A percentile compares a stretch with the other conserved stretches of the same genome.
Conservation (phyloP, 768 basidiomycete species). For the Russula vinacea region DNA sequence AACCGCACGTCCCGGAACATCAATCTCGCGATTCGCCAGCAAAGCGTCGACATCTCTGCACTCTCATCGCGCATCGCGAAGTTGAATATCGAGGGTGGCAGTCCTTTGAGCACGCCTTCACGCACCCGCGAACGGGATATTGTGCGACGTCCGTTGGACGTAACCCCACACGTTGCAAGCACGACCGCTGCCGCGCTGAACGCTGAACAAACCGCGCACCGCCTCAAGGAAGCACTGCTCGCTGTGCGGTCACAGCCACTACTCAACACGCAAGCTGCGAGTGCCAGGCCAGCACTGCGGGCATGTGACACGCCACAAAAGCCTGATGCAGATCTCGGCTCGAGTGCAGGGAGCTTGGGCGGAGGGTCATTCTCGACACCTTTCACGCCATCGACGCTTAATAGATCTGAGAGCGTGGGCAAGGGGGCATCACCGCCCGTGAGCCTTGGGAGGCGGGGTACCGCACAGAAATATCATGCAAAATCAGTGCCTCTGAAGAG, state of each 20-base stretch:
- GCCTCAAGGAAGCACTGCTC: slow-evolving; percentile 66
- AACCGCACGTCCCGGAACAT: slow-evolving; percentile 85
- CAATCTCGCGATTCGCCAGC: slow-evolving; percentile 63
- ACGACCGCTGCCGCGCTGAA: slow-evolving; percentile 80
- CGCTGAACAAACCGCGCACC: slow-evolving; percentile 69
- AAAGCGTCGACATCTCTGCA: slow-evolving; percentile 50
- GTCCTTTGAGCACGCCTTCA: slow-evolving; percentile 37
- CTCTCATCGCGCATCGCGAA: slow-evolving; percentile 54
- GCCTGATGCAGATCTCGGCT: slow-evolving; percentile 5
- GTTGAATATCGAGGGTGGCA: slow-evolving; percentile 44
- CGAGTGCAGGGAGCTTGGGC: not conserved
- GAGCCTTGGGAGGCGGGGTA: slow-evolving; percentile 10
- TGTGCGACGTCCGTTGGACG: slow-evolving; percentile 22
- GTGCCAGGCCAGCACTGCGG: slow-evolving; percentile 36
- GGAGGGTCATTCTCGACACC: slow-evolving; percentile 6
- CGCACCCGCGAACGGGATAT: slow-evolving; percentile 19
- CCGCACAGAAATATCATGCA: slow-evolving; percentile 37
- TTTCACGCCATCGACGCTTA: slow-evolving; percentile 16
- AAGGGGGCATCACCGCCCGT: slow-evolving; percentile 20
- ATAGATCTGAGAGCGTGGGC: not conserved
- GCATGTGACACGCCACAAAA: slow-evolving; percentile 25
- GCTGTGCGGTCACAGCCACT: slow-evolving; percentile 59
- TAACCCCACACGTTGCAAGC: slow-evolving; percentile 64
- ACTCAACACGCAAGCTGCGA: slow-evolving; percentile 54
- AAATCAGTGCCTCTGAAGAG: slow-evolving; percentile 39